Percentiles rank a stretch among this genome's conserved stretches.
Evolutionary conservation across 768 basidiomycete species (phyloP).

Genomic region (Panaeolus cyanescens): DNA sequence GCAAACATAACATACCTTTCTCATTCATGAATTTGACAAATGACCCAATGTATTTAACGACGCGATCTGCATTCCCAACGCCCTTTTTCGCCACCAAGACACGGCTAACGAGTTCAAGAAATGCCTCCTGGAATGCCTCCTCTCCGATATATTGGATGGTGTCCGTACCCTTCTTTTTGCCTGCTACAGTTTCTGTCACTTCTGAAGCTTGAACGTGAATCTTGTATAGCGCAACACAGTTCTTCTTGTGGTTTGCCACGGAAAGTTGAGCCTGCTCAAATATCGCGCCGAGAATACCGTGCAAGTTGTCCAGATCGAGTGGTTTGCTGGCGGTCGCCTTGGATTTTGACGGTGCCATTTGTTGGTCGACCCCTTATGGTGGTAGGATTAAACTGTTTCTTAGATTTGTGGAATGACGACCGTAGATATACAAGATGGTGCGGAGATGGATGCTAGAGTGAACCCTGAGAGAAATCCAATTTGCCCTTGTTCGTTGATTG

Average conservation of each 20-base stretch:
- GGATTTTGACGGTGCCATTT: conserved; percentile 1
- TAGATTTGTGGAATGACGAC: not conserved
- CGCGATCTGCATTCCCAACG: conserved; percentile 72
- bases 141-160: conserved; percentile 69
- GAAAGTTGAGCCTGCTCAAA: conserved; percentile 85
- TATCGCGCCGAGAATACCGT: conserved; percentile 37
- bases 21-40: conserved; percentile 83
- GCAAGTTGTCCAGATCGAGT: conserved; percentile 29
- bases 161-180: conserved; percentile 33
- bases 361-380: not conserved
- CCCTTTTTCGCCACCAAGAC: conserved; percentile 88
- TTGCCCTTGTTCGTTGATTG: not conserved
- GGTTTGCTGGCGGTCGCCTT: not conserved
- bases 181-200: conserved; percentile 47
- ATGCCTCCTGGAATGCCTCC: conserved; percentile 72
- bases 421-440: not conserved
- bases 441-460: not conserved
- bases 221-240: conserved; percentile 84
- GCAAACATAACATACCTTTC: conserved; percentile 59
- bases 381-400: not conserved
- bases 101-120: conserved; percentile 73
- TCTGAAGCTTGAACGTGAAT: conserved; percentile 68
- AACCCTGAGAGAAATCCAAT: conserved; percentile 3
- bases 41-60: conserved; percentile 83
- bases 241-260: conserved; percentile 90